phyloP scores from a whole-genome alignment of 257 asterid species.

The Jacaranda copaia region DNA sequence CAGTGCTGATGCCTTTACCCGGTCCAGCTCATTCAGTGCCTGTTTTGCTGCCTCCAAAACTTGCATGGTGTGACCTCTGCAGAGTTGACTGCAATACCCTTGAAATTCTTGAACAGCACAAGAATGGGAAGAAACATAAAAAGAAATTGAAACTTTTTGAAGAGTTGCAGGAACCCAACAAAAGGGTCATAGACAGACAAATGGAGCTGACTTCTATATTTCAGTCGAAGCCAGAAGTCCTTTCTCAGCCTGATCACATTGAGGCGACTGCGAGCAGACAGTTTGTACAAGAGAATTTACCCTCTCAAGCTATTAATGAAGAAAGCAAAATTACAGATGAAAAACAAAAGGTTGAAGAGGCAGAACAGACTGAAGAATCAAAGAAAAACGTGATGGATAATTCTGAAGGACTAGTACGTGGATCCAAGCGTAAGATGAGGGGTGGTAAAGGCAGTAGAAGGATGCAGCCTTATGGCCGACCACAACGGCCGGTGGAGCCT shows the following conservation, averaged over 20 bases:
- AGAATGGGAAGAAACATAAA: conserved; percentile 65
- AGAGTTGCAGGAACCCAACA: conserved; percentile 50
- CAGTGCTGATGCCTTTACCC: conserved; percentile 27
- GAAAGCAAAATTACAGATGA: conserved; percentile 42
- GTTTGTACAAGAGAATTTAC: conserved; percentile 39
- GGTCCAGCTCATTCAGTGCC: conserved; percentile 39
- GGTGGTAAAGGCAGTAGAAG: conserved; percentile 50
- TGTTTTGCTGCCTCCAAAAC: conserved; percentile 44
- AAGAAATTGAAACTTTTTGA: conserved; percentile 58
- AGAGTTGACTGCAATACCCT: conserved; percentile 63
- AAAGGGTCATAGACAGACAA: conserved; percentile 35
- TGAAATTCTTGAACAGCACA: conserved; percentile 63
- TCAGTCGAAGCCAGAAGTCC: conserved; percentile 42
- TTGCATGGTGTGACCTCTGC: conserved; percentile 64
- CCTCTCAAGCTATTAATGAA: conserved; percentile 40
- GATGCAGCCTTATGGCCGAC: conserved; percentile 41
- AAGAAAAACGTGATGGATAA: conserved; percentile 32
- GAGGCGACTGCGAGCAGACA: conserved; percentile 37
- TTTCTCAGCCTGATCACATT: conserved; percentile 36
- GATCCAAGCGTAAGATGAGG: conserved; percentile 50
- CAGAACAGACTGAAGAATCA: conserved; percentile 36
- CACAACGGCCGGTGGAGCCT: conserved; percentile 44
- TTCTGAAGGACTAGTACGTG: conserved; percentile 43
- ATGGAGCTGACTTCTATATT: conserved; percentile 36
- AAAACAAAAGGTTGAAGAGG: conserved; percentile 47